Evolutionary conservation across 1,139 yeast genomes (phyloP), one percentile per base, ranked within the genome.

Genomic region (Yueomyces sp.): DNA sequence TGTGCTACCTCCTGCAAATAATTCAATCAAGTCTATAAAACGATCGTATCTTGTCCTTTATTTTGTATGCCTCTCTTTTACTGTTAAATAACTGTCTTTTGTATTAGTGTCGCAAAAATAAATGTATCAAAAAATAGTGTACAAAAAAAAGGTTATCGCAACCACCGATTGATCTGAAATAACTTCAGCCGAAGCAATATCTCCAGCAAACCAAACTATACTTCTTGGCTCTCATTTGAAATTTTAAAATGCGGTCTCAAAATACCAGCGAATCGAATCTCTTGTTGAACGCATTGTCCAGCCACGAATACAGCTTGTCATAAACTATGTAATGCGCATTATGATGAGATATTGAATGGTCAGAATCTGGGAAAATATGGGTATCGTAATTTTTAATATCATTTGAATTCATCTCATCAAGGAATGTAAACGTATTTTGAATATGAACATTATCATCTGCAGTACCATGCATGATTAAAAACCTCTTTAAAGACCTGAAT

Each of bases 391-490:
- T 91, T 52, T 81, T 87, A 8, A 86, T 74, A 6, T 67, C 68
- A 26, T 67, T 64, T 42, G 72, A 40, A 55, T 86, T 81, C 41
- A 91, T 67, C 45, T 74, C 63, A 60, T 93, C 96, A 27, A 91
- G 55, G 36, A 91, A 65, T 57, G 80, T 75, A 50, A 81, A 69
- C 37, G 94, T 81, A 63, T 91, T 87, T 59, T 87, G 96, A 48
- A 87, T 67, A 63, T 91, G 98, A 27, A 91, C 99, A 62, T 91
- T 91, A 59, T 93, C 99, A 63, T 91, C 99, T 2, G 94, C 94
- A 0, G 97, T 82, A 1, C 99, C 99, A 56, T 91, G 98, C 81
- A 89, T 81, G 4, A 91, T 56, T 48, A 91, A 63, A 56, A 93
- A 84, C 49, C 96, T 67, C 35, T 71, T 65, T 1, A 72, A 62